Percentiles rank a stretch among this genome's conserved stretches.
These are phyloP conservation scores for Ephemerocybe angulata DNA, from an alignment of 768 basidiomycete genomes.

Conservation along the genomic window DNA sequence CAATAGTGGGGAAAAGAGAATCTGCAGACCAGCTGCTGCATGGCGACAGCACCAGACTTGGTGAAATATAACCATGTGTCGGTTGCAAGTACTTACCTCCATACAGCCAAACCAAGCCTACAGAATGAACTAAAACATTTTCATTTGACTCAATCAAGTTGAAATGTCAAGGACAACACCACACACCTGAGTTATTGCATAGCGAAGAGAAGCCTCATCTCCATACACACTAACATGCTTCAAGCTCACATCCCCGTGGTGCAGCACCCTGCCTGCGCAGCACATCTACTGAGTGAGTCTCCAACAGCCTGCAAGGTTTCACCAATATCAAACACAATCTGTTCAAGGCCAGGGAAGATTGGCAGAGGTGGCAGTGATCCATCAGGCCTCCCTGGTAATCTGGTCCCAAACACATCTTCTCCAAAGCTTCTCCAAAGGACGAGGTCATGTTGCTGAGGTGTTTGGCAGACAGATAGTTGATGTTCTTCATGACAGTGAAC, in stretches of 20 bases:
- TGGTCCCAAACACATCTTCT: constrained; percentile 16
- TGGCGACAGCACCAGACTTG: too few relatives aligned
- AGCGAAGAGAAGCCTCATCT: constrained; percentile 80
- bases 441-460: too few relatives aligned
- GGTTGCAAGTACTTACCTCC: too few relatives aligned
- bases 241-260: constrained; percentile 84
- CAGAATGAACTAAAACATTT: constrained; percentile 61
- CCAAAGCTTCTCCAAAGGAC: too few relatives aligned
- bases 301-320: constrained; percentile 88
- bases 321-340: constrained; percentile 87
- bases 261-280: constrained; percentile 78
- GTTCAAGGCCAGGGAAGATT: background rate
- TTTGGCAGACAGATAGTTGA: constrained; percentile 93
- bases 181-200: constrained; percentile 81
- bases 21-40: too few relatives aligned
- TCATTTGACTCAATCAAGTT: constrained; percentile 4
- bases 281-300: constrained; percentile 80
- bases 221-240: constrained; percentile 83
- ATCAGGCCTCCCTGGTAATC: constrained; percentile 8
- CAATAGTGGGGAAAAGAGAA: too few relatives aligned
- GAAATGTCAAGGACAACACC: constrained; percentile 15
- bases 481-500: constrained; percentile 87
- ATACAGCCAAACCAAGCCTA: too few relatives aligned
- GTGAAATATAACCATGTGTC: too few relatives aligned
- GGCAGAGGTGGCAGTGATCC: constrained; percentile 12